Evolutionary conservation across 192 early-diverging fungal genomes (phyloP), one percentile per base, ranked within the genome.

Genomic region (Coemansia sp.): DNA sequence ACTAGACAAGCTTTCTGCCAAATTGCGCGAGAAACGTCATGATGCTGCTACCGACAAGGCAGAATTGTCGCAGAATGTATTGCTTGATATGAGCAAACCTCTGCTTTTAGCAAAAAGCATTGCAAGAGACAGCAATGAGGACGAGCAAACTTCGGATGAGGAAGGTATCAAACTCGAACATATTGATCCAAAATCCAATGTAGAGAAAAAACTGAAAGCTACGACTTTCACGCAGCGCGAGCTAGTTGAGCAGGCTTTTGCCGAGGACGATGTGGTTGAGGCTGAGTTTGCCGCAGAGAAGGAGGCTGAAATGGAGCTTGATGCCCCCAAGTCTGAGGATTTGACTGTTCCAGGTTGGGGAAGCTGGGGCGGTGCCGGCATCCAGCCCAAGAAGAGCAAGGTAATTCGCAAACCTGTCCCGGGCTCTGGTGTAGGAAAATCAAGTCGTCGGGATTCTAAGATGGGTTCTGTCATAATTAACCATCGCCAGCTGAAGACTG

Each of bases 301-400:
- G 76, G 68, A 79, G 49, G 79, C 61, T 4, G 67, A 81, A 7
- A 85, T 88, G 49, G 88, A 89, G 22, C 84, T 87, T 14, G 94
- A 96, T 32, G 85, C 78, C 14, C 88, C 90, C 28, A 88, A 93
- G 73, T 88, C 90, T 30, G 82, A 88, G 54, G 92, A 94, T 60
- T 53, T 92, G 55, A 91, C 90, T 8, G 79, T 98, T 62, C 97
- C 97, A 10, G 97, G 97, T 56, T 98, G 97, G 96, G 94, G 94
- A 10, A 79, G 83, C 32, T 97, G 95, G 93, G 85, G 78, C 61
- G 89, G 89, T 23, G 78, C 83, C 2, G 88, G 87, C 23, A 65
- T 92, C 7, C 78, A 83, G 27, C 65, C 83, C 26, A 86, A 86
- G 66, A 85, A 88, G 62, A 85, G 85, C 56, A 83, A 88, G 67